Conservation (phyloP, 2,329 filamentous ascomycete genomes). For the Madurella mycetomatis region DNA sequence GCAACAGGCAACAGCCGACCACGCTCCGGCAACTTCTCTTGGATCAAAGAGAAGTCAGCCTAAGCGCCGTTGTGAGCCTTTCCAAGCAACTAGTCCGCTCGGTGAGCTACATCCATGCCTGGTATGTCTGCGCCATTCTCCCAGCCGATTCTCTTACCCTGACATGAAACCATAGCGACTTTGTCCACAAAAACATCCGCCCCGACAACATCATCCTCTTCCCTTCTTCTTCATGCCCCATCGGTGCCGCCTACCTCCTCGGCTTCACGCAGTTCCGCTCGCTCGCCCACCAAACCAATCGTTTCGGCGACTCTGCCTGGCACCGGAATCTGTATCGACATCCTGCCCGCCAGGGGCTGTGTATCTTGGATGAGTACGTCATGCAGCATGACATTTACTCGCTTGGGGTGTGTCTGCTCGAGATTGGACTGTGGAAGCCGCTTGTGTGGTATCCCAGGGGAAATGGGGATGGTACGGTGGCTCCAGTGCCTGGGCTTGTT, state of each 20-base stretch:
- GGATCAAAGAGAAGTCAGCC: background rate
- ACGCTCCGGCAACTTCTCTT: conserved; percentile 5
- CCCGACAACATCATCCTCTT: conserved; percentile 16
- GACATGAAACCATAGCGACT: background rate
- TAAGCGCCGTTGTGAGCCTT: background rate
- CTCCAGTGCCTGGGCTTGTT: background rate
- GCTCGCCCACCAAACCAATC: background rate
- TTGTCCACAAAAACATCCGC: conserved; percentile 24
- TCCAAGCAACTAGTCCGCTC: conserved; percentile 12
- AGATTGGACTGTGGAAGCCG: conserved; percentile 15
- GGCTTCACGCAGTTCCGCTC: conserved; percentile 9
- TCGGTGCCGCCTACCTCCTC: conserved; percentile 3
- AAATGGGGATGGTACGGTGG: background rate
- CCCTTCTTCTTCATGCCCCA: background rate
- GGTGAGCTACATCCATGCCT: conserved; percentile 15
- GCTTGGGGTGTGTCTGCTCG: conserved; percentile 18
- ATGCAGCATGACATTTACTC: conserved; percentile 22
- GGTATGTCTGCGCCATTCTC: background rate
- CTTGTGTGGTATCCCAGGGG: conserved; percentile 9
- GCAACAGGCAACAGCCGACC: background rate
- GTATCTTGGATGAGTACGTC: background rate
- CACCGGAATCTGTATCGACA: conserved; percentile 17
- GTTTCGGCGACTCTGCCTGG: conserved; percentile 2
- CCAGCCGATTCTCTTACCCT: background rate
- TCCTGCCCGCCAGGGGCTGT: conserved; percentile 4